A percentile compares a stretch with the other conserved stretches of the same genome.
phyloP scores from a whole-genome alignment of 2,329 filamentous ascomycete species.

The Graphilbum fragrans region DNA sequence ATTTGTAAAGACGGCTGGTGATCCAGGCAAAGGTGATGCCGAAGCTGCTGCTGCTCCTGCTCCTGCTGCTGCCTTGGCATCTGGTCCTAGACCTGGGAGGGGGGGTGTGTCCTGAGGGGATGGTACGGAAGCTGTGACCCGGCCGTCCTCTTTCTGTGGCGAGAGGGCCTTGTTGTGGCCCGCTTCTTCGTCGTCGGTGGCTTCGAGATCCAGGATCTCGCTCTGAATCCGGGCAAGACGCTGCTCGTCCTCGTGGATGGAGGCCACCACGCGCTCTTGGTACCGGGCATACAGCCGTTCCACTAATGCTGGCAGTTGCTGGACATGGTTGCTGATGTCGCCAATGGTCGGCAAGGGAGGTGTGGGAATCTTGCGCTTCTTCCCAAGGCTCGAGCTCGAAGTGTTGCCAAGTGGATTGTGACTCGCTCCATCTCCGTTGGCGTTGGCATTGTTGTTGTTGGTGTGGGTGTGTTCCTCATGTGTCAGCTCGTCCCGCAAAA shows the following conservation, averaged over 20 bases:
- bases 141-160: too few species aligned
- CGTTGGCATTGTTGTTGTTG: conserved; percentile 13
- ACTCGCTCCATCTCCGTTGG: conserved; percentile 28
- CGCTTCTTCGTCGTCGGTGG: conserved; percentile 10
- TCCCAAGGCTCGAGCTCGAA: too few species aligned
- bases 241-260: conserved; percentile 65
- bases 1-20: too few species aligned
- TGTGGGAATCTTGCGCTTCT: conserved; percentile 63
- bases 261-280: conserved; percentile 52
- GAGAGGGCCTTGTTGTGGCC: too few species aligned
- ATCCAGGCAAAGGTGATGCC: too few species aligned
- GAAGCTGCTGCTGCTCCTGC: background rate
- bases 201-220: conserved; percentile 59
- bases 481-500: conserved; percentile 63
- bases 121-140: too few species aligned
- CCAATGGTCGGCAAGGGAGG: conserved; percentile 51
- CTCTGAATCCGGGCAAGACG: conserved; percentile 49
- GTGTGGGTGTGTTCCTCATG: conserved; percentile 29
- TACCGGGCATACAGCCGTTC: conserved; percentile 66
- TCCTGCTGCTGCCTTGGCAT: conserved; percentile 1
- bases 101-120: too few species aligned
- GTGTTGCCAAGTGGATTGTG: too few species aligned
- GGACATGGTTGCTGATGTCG: conserved; percentile 53
- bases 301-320: conserved; percentile 59
- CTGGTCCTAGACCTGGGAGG: too few species aligned